Evolutionary conservation across 352 stramenopile species (phyloP).

Genomic region (Pythium chondricola): DNA sequence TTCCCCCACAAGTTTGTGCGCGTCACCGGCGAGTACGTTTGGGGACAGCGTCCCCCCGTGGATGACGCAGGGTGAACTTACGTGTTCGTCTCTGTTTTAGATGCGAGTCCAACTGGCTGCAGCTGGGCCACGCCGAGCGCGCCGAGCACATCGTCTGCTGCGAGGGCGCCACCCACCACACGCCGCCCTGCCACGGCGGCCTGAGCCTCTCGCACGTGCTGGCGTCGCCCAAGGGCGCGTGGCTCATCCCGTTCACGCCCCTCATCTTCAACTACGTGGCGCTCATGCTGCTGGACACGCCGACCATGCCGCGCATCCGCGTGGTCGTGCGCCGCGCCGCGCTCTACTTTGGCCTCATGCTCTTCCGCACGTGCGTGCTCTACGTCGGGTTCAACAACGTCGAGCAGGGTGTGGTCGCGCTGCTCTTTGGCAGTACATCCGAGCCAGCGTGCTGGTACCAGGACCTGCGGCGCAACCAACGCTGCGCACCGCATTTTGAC

Average conservation of each 20-base stretch:
- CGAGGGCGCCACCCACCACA: constrained; percentile 19
- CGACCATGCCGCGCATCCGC: constrained; percentile 41
- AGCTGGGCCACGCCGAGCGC: constrained; percentile 21
- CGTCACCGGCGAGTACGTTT: constrained; percentile 59
- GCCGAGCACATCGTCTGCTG: constrained; percentile 49
- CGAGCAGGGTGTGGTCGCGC: constrained; percentile 32
- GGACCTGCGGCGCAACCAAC: constrained; percentile 38
- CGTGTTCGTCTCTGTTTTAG: constrained; percentile 24
- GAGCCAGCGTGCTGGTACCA: constrained; percentile 52
- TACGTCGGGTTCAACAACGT: constrained; percentile 54
- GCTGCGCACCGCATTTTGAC: constrained; percentile 55
- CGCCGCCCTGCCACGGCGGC: constrained; percentile 50
- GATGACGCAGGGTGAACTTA: no score
- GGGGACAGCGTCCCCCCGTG: background rate
- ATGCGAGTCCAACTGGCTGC: constrained; percentile 66
- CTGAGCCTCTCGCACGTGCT: constrained; percentile 56
- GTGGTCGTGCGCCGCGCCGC: constrained; percentile 45
- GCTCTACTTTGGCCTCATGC: constrained; percentile 60
- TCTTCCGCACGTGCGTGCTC: constrained; percentile 54
- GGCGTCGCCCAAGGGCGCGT: constrained; percentile 46
- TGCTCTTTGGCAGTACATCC: constrained; percentile 28
- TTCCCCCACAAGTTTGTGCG: constrained; percentile 68
- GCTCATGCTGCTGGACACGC: constrained; percentile 53
- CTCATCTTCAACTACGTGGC: constrained; percentile 64
- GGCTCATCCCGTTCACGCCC: constrained; percentile 47